These are phyloP conservation scores for Pythium periplocum DNA, from an alignment of 352 stramenopile genomes.

Conservation along the genomic window DNA sequence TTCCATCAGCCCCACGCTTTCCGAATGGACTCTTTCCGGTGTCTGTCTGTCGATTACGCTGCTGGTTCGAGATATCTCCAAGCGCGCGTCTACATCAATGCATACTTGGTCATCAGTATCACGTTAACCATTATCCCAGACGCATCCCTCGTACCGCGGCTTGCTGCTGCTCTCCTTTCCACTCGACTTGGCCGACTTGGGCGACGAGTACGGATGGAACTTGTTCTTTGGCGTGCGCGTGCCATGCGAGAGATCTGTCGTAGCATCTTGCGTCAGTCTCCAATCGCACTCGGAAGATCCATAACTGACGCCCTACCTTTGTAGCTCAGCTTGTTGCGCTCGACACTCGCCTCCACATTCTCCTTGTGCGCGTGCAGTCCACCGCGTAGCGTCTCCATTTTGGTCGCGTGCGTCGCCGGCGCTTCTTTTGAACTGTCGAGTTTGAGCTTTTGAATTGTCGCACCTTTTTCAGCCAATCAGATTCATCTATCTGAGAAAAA, in stretches of 20 bases:
- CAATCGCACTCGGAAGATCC: too few species aligned
- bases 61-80: constrained; percentile 76
- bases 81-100: constrained; percentile 40
- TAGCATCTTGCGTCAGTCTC: not conserved
- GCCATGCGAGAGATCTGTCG: constrained; percentile 7
- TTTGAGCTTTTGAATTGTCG: not conserved
- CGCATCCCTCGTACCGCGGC: constrained; percentile 43
- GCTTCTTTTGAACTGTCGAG: too few species aligned
- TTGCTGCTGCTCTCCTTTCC: constrained; percentile 19
- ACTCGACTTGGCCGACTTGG: constrained; percentile 20
- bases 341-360: constrained; percentile 45
- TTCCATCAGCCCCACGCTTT: constrained; percentile 7
- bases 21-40: constrained; percentile 4
- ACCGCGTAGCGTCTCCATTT: constrained; percentile 45
- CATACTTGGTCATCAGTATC: not conserved
- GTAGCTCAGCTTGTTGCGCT: constrained; percentile 25
- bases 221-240: constrained; percentile 7
- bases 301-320: constrained; percentile 11
- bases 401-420: too few species aligned
- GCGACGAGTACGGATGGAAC: constrained; percentile 28
- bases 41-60: constrained; percentile 25
- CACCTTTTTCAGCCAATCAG: constrained; percentile 3
- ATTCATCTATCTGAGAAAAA: too few species aligned
- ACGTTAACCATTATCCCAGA: not conserved
- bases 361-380: constrained; percentile 56